These are phyloP conservation scores for Hyaloperonospora arabidopsidis DNA, from an alignment of 352 stramenopile species.

Conservation along the genomic window DNA sequence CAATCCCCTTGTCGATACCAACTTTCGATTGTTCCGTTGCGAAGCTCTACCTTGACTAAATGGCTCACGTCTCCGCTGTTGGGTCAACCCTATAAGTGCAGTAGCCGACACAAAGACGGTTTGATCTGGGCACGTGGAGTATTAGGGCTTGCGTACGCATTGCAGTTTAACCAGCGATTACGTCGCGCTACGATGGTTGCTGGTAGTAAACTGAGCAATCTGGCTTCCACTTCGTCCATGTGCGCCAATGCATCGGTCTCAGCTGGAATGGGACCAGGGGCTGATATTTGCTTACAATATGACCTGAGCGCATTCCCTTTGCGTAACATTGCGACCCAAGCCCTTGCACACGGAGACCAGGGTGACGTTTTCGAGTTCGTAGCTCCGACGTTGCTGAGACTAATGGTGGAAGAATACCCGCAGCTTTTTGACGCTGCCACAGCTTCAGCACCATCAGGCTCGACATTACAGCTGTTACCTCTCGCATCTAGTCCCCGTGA, in stretches of 20 bases:
- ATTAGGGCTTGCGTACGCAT: constrained; percentile 43
- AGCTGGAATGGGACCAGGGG: constrained; percentile 21
- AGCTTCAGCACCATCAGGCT: constrained; percentile 13
- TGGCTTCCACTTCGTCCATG: constrained; percentile 26
- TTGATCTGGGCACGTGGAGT: constrained; percentile 32
- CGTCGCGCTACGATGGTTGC: constrained; percentile 42
- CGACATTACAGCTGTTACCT: constrained; percentile 21
- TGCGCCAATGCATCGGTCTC: constrained; percentile 21
- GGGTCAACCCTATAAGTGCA: constrained; percentile 3
- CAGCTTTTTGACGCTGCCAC: constrained; percentile 29
- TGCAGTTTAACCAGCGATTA: constrained; percentile 65
- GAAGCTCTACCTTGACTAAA: constrained; percentile 29
- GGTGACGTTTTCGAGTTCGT: constrained; percentile 45
- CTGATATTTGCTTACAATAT: constrained; percentile 51
- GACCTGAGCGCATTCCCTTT: constrained; percentile 37
- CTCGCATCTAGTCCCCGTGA: constrained; percentile 21
- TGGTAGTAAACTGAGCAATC: constrained; percentile 45
- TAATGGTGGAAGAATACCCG: constrained; percentile 51
- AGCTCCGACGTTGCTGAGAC: constrained; percentile 38
- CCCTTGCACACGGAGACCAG: constrained; percentile 25
- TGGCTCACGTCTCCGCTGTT: constrained; percentile 33
- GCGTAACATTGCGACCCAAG: constrained; percentile 39
- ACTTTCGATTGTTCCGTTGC: constrained; percentile 54
- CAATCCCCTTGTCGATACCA: constrained; percentile 45
- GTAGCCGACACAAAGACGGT: constrained; percentile 14